Percentiles rank a stretch among this genome's conserved stretches.
These are phyloP conservation scores for Fusarium mangiferae DNA, from an alignment of 2,329 filamentous ascomycete species.

Conservation along the genomic window DNA sequence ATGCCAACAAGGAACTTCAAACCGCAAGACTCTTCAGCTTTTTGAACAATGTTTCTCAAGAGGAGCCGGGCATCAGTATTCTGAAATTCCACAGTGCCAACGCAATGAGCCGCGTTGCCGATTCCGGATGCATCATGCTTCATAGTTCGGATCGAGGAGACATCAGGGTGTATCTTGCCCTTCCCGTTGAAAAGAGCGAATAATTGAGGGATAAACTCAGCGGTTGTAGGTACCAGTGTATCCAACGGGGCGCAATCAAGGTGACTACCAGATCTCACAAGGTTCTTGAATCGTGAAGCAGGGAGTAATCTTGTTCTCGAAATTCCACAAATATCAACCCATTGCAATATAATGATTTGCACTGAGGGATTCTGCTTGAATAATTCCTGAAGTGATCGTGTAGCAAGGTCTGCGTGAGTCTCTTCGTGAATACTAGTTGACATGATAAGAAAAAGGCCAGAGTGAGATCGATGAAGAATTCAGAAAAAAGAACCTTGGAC, in stretches of 20 bases:
- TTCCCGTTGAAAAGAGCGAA: neutral
- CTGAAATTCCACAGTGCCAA: neutral
- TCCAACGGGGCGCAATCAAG: constrained; percentile 4
- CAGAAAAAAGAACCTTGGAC: too few relatives aligned
- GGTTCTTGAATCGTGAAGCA: neutral
- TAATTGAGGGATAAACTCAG: neutral
- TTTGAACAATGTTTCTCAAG: neutral
- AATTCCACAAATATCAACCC: constrained; percentile 16
- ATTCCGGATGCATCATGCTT: neutral
- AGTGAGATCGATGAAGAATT: too few relatives aligned
- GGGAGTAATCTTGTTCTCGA: neutral
- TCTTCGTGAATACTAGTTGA: neutral
- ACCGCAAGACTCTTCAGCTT: neutral
- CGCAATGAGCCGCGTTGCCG: neutral
- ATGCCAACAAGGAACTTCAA: neutral
- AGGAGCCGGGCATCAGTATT: neutral
- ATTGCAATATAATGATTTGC: neutral
- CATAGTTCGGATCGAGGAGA: neutral
- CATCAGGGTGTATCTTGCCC: neutral
- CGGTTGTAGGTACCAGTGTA: constrained; percentile 1
- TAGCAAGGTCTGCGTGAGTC: fast-evolving
- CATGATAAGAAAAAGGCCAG: neutral
- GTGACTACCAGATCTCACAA: neutral
- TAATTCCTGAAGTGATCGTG: neutral
- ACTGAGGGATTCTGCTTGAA: neutral